These are phyloP conservation scores for Curvularia hawaiiensis DNA, from an alignment of 2,329 filamentous ascomycete genomes.

Conservation along the genomic window DNA sequence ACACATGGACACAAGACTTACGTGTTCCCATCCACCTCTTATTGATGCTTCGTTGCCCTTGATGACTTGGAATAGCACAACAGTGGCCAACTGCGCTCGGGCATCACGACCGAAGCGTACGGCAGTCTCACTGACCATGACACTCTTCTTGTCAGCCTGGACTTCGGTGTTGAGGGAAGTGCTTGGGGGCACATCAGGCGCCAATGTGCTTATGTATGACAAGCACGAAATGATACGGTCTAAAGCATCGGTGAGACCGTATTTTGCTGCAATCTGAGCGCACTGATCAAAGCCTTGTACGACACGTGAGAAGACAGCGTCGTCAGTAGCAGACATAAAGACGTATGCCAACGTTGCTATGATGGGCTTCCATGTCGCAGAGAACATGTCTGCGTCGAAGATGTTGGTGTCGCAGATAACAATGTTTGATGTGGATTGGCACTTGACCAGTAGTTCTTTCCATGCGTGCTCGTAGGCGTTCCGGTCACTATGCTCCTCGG, in stretches of 20 bases:
- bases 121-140: slow-evolving; percentile 98
- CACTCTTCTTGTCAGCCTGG: slow-evolving; percentile 85
- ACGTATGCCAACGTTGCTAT: slow-evolving; percentile 95
- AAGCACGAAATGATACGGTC: slow-evolving; percentile 93
- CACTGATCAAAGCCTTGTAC: slow-evolving; percentile 97
- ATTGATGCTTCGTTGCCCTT: slow-evolving; percentile 82
- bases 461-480: slow-evolving; percentile 97
- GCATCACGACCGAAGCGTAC: slow-evolving; percentile 95
- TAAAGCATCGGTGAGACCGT: slow-evolving; percentile 81
- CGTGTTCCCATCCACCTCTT: slow-evolving; percentile 76
- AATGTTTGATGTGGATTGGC: slow-evolving; percentile 74
- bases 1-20: slow-evolving; percentile 52
- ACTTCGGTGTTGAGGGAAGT: slow-evolving; percentile 94
- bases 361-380: slow-evolving; percentile 92
- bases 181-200: slow-evolving; percentile 75
- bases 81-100: slow-evolving; percentile 88
- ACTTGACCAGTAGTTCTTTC: slow-evolving; percentile 90
- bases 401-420: slow-evolving; percentile 87
- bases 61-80: slow-evolving; percentile 93
- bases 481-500: slow-evolving; percentile 96
- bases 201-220: slow-evolving; percentile 86
- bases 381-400: slow-evolving; percentile 97
- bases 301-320: slow-evolving; percentile 90
- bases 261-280: slow-evolving; percentile 86
- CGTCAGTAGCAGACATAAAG: slow-evolving; percentile 98